Percentiles rank a stretch among this genome's conserved stretches.
Evolutionary conservation across 257 asterid genomes (phyloP).

Genomic region (Anisodus tanguticus): DNA sequence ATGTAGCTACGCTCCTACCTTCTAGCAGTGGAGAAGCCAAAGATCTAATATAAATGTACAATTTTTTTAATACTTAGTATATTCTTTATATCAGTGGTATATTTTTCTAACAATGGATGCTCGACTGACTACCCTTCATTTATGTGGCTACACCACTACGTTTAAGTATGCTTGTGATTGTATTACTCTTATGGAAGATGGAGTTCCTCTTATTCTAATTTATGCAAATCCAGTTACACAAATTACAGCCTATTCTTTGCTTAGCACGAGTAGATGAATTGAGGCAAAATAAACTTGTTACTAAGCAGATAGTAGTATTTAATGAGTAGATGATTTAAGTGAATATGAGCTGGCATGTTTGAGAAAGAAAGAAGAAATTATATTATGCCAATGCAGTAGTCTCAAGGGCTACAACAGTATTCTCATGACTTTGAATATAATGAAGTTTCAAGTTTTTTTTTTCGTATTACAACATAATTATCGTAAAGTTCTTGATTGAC

Average conservation of each 20-base stretch:
- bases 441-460: not conserved
- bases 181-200: not conserved
- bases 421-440: not conserved
- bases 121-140: not conserved
- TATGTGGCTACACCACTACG: not conserved
- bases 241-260: not conserved
- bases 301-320: not conserved
- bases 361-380: too few relatives aligned
- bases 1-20: too few relatives aligned
- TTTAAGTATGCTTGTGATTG: not conserved
- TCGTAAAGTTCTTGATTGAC: not conserved
- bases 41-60: too few relatives aligned
- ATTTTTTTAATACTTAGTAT: not conserved
- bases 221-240: not conserved
- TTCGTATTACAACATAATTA: not conserved
- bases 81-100: too few relatives aligned
- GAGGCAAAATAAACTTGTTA: not conserved
- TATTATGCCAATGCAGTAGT: too few relatives aligned
- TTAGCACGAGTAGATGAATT: too few relatives aligned
- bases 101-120: not conserved
- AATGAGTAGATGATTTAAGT: not conserved
- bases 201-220: not conserved
- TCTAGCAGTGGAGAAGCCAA: too few relatives aligned
- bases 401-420: not conserved
- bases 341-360: not conserved